Conservation (phyloP, 1,284 basidiomycete species). For the Inonotus obliquus region DNA sequence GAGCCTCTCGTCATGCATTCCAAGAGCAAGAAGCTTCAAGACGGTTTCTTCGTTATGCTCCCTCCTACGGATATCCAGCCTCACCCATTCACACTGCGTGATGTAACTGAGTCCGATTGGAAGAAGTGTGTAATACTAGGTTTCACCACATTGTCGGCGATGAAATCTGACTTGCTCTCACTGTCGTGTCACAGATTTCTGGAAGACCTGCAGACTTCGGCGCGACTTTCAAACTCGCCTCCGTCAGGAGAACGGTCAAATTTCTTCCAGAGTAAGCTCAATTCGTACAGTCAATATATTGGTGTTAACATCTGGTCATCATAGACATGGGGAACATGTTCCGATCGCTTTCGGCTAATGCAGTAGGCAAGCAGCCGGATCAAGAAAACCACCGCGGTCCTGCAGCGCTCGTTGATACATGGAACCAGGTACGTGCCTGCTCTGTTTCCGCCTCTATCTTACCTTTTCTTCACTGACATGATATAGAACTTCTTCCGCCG, state of each 20-base stretch:
- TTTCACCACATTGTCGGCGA: background rate
- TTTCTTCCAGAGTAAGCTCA: slow-evolving; percentile 5
- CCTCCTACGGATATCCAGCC: slow-evolving; percentile 15
- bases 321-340: background rate
- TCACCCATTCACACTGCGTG: slow-evolving; percentile 11
- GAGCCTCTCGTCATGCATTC: slow-evolving; percentile 13
- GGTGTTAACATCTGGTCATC: background rate
- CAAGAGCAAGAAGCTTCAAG: slow-evolving; percentile 9
- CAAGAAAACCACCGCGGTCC: slow-evolving; percentile 4
- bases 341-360: background rate
- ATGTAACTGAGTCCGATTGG: slow-evolving; percentile 13
- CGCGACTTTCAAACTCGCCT: background rate
- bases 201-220: slow-evolving; percentile 3
- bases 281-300: too few relatives aligned
- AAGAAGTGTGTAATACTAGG: background rate
- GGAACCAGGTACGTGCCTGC: slow-evolving; percentile 13
- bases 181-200: slow-evolving; percentile 4
- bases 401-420: slow-evolving; percentile 11
- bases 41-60: slow-evolving; percentile 12
- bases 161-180: background rate
- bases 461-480: background rate
- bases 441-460: background rate
- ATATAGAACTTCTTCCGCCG: slow-evolving; percentile 16
- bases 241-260: background rate
- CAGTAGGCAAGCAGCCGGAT: slow-evolving; percentile 7